Conservation (phyloP, 305 asterid genomes). For the Fraxinus greggii region DNA sequence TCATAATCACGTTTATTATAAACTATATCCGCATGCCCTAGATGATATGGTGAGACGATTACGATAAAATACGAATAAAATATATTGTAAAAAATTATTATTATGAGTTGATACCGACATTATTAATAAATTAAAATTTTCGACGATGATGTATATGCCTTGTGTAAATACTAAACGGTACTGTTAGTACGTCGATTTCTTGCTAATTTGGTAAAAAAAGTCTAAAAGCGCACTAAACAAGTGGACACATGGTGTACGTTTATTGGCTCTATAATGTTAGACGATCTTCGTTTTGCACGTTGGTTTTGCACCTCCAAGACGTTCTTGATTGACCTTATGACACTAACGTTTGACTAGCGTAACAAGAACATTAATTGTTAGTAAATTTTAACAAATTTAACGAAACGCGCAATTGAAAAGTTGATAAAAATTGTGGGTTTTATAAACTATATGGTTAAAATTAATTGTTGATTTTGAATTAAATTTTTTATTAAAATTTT, state of each 20-base stretch:
- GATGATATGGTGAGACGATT: constrained; percentile 12
- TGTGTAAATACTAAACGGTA: neutral
- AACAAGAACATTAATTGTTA: neutral
- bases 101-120: neutral
- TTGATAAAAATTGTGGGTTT: neutral
- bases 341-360: constrained; percentile 21
- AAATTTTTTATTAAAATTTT: no score
- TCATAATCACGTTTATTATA: neutral
- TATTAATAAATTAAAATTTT: neutral
- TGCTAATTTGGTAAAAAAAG: neutral
- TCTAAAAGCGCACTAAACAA: constrained; percentile 34
- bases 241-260: constrained; percentile 37
- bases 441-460: neutral
- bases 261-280: constrained; percentile 30
- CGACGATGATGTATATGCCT: neutral
- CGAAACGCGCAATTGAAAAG: no score
- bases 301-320: constrained; percentile 13
- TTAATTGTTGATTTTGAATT: neutral
- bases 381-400: no score
- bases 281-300: constrained; percentile 30
- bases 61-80: neutral
- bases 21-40: constrained; percentile 25
- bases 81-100: neutral
- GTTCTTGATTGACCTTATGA: constrained; percentile 23
- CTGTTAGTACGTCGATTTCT: neutral